Base-by-base conservation (phyloP, 2,329 filamentous ascomycete species). In the Neospermospora avenae region DNA sequence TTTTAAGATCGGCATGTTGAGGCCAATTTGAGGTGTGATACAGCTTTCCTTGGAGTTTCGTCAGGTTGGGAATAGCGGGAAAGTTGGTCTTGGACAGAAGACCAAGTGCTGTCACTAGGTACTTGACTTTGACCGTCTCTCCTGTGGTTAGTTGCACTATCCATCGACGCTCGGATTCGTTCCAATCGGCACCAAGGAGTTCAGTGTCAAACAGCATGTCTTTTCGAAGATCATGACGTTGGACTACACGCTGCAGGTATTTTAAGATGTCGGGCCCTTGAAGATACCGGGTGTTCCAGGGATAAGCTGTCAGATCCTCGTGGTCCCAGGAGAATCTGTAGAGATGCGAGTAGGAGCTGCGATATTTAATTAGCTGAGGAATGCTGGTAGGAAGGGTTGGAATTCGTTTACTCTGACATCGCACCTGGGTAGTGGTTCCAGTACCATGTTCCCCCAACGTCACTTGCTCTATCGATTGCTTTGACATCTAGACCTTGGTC, bases 361-460 rank as follows among this genome's bases (percentile, higher is more conserved):
- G 20, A 46, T 37, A n/a, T n/a, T n/a, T n/a, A n/a, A n/a, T n/a
- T n/a, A n/a, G n/a, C n/a, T n/a, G n/a, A n/a, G n/a, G n/a, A n/a
- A n/a, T n/a, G n/a, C n/a, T n/a, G n/a, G n/a, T n/a, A n/a, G n/a
- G n/a, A n/a, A n/a, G n/a, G n/a, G n/a, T n/a, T n/a, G n/a, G n/a
- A n/a, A n/a, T n/a, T n/a, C n/a, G n/a, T n/a, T 56, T 4, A 53
- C 48, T 53, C 56, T 11, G 18, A 46, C 39, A 56, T 37, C 8
- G 79, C 82, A 1, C 78, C 82, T 1, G 80, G 82, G 64, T 83
- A 85, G 59, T 78, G 80, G 69, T 84, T 84, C 66, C 84, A 81
- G 41, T 71, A 71, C 80, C 79, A 83, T 13, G 80, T 82, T 3
- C 81, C 81, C 5, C 81, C 81, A 11, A 83, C 70, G 2, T 78